These are phyloP conservation scores for Backusella luteola DNA, from an alignment of 192 early-diverging fungal species.

Conservation along the genomic window DNA sequence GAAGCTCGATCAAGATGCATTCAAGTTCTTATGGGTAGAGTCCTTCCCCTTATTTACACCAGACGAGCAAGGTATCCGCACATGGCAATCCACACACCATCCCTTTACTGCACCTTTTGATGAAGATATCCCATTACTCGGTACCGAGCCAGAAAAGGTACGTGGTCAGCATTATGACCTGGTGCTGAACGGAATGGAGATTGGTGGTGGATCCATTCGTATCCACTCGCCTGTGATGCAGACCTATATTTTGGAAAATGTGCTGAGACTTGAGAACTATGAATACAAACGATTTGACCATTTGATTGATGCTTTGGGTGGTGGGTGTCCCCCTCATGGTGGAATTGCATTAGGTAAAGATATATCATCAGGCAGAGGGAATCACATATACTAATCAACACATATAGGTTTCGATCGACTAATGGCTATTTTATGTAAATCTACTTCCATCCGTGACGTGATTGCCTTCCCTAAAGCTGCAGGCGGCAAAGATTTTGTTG, in stretches of 20 bases:
- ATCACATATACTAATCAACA: neutral
- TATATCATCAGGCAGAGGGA: neutral
- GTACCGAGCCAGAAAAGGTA: constrained; percentile 57
- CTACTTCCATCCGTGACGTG: constrained; percentile 79
- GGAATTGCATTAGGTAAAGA: constrained; percentile 69
- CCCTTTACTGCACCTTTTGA: constrained; percentile 85
- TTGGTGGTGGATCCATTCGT: constrained; percentile 90
- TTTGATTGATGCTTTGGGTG: constrained; percentile 74
- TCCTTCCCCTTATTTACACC: constrained; percentile 88
- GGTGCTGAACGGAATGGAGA: constrained; percentile 87
- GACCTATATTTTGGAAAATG: constrained; percentile 66
- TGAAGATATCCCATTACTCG: constrained; percentile 66
- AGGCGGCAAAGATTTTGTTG: constrained; percentile 79
- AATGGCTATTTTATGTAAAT: constrained; percentile 70
- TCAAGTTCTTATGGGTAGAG: constrained; percentile 85
- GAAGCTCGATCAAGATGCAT: constrained; percentile 41
- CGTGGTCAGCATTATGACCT: constrained; percentile 88
- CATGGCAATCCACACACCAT: constrained; percentile 76
- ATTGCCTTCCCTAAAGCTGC: constrained; percentile 91
- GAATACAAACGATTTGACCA: constrained; percentile 73
- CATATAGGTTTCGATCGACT: constrained; percentile 73
- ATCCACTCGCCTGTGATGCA: constrained; percentile 80
- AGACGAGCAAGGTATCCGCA: constrained; percentile 47
- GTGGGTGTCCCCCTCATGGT: constrained; percentile 89
- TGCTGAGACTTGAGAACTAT: constrained; percentile 57